These are phyloP conservation scores for Hypoxylon sp. DNA, from an alignment of 2,329 filamentous ascomycete genomes.

Conservation along the genomic window DNA sequence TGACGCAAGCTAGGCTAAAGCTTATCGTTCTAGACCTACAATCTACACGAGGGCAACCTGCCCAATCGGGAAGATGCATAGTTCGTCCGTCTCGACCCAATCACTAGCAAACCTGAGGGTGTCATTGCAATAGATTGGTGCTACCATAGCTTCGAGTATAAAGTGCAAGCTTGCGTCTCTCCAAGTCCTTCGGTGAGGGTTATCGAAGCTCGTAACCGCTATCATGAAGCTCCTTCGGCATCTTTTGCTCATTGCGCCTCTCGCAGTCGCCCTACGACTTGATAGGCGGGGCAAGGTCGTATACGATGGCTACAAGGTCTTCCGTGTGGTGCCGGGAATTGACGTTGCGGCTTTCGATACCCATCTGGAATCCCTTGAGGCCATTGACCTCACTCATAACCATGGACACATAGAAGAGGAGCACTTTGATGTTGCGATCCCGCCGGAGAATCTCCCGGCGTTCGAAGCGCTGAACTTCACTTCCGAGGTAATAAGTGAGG, in stretches of 20 bases:
- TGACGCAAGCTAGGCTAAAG: constrained; percentile 36
- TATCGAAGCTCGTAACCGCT: constrained; percentile 5
- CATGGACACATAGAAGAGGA: constrained; percentile 44
- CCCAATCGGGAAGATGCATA: constrained; percentile 38
- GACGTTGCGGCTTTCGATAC: constrained; percentile 46
- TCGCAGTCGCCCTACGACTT: constrained; percentile 32
- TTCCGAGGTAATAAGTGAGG: constrained; percentile 48
- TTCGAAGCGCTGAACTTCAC: constrained; percentile 51
- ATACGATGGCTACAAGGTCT: constrained; percentile 55
- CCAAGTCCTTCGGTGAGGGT: not conserved
- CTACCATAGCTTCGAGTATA: constrained; percentile 26
- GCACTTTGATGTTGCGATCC: constrained; percentile 53
- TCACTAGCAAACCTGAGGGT: constrained; percentile 6
- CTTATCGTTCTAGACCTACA: constrained; percentile 36
- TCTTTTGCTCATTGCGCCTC: constrained; percentile 33
- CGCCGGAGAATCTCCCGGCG: constrained; percentile 50
- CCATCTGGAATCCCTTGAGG: constrained; percentile 48
- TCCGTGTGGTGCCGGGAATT: constrained; percentile 48
- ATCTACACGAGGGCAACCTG: constrained; percentile 33
- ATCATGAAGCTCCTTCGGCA: constrained; percentile 40
- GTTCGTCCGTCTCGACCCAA: constrained; percentile 17
- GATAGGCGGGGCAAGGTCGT: constrained; percentile 47
- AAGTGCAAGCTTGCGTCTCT: constrained; percentile 7
- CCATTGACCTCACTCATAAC: constrained; percentile 48
- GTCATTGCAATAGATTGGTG: constrained; percentile 4